A percentile compares a stretch with the other conserved stretches of the same genome.
phyloP scores from a whole-genome alignment of 345 rosid species.

The Acer saccharum region DNA sequence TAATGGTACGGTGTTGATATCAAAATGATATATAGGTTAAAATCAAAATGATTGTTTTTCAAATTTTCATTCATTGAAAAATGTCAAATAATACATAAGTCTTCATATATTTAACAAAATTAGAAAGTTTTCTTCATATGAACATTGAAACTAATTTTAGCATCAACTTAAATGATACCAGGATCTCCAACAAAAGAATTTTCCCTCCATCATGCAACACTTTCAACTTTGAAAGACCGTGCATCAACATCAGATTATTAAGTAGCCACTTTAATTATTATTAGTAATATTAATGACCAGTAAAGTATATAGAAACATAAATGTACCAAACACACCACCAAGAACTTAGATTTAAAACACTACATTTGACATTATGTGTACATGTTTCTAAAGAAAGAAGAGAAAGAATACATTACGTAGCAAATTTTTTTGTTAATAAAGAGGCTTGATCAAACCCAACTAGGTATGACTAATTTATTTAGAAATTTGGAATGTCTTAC shows the following conservation, averaged over 20 bases:
- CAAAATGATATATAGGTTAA: no score
- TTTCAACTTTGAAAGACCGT: neutral
- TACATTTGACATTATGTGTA: neutral
- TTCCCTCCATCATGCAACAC: neutral
- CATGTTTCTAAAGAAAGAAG: neutral
- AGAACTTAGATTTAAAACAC: neutral
- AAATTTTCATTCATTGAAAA: no score
- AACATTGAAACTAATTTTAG: neutral
- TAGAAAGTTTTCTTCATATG: neutral
- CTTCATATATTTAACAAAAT: no score
- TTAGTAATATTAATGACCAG: neutral
- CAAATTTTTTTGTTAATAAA: neutral
- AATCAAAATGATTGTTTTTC: no score
- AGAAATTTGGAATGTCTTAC: neutral
- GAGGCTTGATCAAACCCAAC: neutral
- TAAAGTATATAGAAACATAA: neutral
- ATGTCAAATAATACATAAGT: no score
- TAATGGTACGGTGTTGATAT: no score
- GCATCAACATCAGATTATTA: conserved; percentile 1
- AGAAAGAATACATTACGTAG: neutral
- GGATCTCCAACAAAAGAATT: neutral
- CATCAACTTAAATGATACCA: neutral
- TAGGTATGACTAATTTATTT: neutral
- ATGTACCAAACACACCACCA: neutral
- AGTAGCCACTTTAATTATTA: neutral